Conservation (phyloP, 306 rosid genomes). For the Luffa aegyptiaca region DNA sequence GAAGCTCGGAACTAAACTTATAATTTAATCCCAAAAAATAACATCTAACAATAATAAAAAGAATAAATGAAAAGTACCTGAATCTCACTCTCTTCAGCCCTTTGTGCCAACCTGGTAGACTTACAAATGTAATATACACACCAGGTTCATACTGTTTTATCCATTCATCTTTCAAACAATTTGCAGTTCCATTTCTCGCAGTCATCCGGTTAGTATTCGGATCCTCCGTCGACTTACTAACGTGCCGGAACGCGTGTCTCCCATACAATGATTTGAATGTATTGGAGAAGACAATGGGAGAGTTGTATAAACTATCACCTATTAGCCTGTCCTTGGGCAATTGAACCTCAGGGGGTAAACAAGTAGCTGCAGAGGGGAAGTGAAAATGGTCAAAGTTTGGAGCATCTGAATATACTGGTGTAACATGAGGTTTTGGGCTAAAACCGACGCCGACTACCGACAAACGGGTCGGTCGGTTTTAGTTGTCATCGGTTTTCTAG, state of each 20-base stretch:
- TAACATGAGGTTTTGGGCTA: conserved; percentile 31
- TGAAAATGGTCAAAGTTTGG: conserved; percentile 2
- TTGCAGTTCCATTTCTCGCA: conserved; percentile 23
- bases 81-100: conserved; percentile 72
- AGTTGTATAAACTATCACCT: conserved; percentile 32
- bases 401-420: conserved; percentile 28
- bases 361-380: neutral
- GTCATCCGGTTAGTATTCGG: conserved; percentile 12
- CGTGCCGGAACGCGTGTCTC: conserved; percentile 24
- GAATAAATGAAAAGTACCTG: conserved; percentile 30
- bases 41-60: neutral
- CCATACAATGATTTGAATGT: conserved; percentile 43
- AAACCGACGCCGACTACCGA: too few relatives aligned
- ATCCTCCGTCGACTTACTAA: conserved; percentile 19
- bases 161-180: conserved; percentile 41
- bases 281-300: conserved; percentile 48
- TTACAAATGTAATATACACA: conserved; percentile 55
- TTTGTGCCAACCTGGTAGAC: conserved; percentile 49
- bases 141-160: conserved; percentile 66
- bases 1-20: too few relatives aligned
- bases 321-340: conserved; percentile 25
- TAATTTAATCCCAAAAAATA: neutral
- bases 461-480: too few relatives aligned
- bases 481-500: too few relatives aligned
- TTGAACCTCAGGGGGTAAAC: conserved; percentile 18